Conservation (phyloP, 805 yeast genomes). For the Kuraishia borneana region DNA sequence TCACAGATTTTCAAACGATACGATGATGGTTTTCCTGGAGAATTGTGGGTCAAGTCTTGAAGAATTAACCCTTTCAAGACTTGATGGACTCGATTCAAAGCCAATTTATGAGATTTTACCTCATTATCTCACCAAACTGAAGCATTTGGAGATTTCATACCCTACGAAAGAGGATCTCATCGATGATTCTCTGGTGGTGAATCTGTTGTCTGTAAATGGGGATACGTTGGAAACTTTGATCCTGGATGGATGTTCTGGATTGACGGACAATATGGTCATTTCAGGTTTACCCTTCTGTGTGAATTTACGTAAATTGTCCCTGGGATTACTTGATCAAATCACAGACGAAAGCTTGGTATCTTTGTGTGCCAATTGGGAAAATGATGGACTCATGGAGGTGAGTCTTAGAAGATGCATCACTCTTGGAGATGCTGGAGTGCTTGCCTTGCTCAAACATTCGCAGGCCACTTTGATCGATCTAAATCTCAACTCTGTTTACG, state of each 20-base stretch:
- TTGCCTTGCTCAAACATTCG: constrained; percentile 51
- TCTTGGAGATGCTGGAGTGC: constrained; percentile 51
- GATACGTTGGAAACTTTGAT: constrained; percentile 42
- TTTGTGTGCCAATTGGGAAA: constrained; percentile 49
- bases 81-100: constrained; percentile 59
- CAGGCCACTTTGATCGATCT: constrained; percentile 56
- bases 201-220: constrained; percentile 52
- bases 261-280: constrained; percentile 52
- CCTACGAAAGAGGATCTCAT: constrained; percentile 58
- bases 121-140: constrained; percentile 42
- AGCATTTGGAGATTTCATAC: constrained; percentile 52
- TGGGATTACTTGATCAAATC: constrained; percentile 49
- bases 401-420: constrained; percentile 56
- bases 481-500: constrained; percentile 62
- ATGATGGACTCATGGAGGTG: constrained; percentile 49
- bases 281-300: constrained; percentile 55
- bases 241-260: constrained; percentile 61
- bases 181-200: constrained; percentile 55
- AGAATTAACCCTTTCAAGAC: constrained; percentile 48
- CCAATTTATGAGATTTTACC: constrained; percentile 55
- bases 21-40: constrained; percentile 50
- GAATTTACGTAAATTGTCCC: constrained; percentile 44
- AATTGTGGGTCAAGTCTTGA: constrained; percentile 46
- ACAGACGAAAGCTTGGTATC: constrained; percentile 56
- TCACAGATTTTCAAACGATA: constrained; percentile 65